These are phyloP conservation scores for Arachnopeziza araneosa DNA, from an alignment of 2,329 filamentous ascomycete species.

Conservation along the genomic window DNA sequence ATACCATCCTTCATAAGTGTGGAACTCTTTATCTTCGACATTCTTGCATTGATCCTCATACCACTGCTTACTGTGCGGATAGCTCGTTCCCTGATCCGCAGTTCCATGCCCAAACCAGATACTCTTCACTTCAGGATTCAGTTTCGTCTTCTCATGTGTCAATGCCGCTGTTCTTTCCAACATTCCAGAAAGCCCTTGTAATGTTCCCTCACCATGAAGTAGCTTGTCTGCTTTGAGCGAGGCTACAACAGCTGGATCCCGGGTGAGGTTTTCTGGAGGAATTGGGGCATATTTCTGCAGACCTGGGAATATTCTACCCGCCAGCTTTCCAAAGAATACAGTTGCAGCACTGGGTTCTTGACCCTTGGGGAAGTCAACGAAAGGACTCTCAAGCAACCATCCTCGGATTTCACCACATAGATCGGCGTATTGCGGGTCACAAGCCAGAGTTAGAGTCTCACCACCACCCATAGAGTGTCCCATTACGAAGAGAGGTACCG, in stretches of 20 bases:
- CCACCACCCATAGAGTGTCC: slow-evolving; percentile 91
- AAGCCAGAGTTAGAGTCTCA: slow-evolving; percentile 60
- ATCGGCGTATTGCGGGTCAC: slow-evolving; percentile 44
- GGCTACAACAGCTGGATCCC: slow-evolving; percentile 59
- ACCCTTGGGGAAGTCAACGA: slow-evolving; percentile 65
- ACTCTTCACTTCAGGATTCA: slow-evolving; percentile 51
- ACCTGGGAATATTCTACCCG: slow-evolving; percentile 60
- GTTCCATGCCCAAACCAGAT: slow-evolving; percentile 74
- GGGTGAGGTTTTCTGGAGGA: slow-evolving; percentile 56
- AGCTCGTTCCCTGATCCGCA: slow-evolving; percentile 64
- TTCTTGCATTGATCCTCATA: slow-evolving; percentile 45
- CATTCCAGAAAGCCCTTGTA: slow-evolving; percentile 74
- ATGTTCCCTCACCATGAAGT: slow-evolving; percentile 76
- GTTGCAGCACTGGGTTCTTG: slow-evolving; percentile 59
- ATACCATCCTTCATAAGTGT: slow-evolving; percentile 69
- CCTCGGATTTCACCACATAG: slow-evolving; percentile 60
- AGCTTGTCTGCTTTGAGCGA: slow-evolving; percentile 61
- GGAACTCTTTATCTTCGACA: slow-evolving; percentile 64
- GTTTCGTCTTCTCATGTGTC: slow-evolving; percentile 46
- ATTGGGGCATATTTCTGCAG: slow-evolving; percentile 63
- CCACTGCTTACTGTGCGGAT: slow-evolving; percentile 58
- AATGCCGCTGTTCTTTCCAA: slow-evolving; percentile 66
- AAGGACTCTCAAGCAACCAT: slow-evolving; percentile 72
- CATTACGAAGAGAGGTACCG: slow-evolving; percentile 70
- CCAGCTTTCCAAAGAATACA: slow-evolving; percentile 61